Evolutionary conservation across 2,329 filamentous ascomycete species (phyloP).

Genomic region (Trichoderma breve): DNA sequence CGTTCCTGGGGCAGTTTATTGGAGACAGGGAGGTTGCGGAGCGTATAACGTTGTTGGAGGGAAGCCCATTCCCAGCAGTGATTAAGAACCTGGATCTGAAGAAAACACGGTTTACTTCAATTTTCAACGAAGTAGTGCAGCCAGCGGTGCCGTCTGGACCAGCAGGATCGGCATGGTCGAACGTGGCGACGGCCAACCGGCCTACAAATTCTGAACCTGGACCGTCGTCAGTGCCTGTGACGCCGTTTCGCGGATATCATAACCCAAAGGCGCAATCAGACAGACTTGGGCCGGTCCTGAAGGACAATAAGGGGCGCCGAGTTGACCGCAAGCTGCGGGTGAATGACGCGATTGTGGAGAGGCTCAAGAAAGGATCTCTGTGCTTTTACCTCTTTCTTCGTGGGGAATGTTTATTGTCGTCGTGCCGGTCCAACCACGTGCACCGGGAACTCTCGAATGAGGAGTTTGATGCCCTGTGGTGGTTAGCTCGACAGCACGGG

Average conservation of each 20-base stretch:
- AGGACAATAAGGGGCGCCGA: not conserved
- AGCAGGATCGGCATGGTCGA: not conserved
- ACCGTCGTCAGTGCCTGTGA: not conserved
- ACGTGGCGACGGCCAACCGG: not conserved
- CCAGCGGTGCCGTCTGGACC: not conserved
- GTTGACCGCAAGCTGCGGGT: not conserved
- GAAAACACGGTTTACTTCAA: not conserved
- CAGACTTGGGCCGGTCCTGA: not conserved
- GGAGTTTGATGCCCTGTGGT: not conserved
- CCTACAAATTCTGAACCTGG: not conserved
- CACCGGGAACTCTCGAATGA: not conserved
- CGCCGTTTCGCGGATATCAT: not conserved
- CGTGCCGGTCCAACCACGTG: not conserved
- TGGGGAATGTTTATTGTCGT: not conserved
- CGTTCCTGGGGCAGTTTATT: slow-evolving; percentile 4
- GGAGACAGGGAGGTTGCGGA: not conserved
- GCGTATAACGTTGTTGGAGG: not conserved
- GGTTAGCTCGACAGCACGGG: not conserved
- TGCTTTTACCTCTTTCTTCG: not conserved
- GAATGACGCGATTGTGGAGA: not conserved
- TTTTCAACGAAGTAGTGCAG: not conserved
- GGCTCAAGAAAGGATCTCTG: not conserved
- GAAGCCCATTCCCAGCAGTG: not conserved
- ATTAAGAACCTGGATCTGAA: not conserved
- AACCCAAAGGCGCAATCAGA: not conserved